Conservation (phyloP, 2,329 filamentous ascomycete genomes). For the Hypoxylon sp. region DNA sequence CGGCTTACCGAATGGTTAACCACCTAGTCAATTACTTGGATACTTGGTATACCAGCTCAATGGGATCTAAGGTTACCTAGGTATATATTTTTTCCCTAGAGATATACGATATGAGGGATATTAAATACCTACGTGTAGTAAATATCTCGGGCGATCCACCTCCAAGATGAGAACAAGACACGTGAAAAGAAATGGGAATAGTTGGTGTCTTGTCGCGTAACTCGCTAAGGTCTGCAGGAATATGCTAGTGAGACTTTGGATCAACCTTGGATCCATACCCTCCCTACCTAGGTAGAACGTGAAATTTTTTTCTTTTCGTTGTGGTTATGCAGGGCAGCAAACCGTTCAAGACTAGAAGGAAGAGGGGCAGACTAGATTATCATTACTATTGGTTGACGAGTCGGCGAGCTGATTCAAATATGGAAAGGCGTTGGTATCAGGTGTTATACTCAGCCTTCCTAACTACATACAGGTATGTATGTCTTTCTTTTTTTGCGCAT, state of each 20-base stretch:
- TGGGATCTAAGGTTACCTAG: not conserved
- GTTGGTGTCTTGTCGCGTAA: constrained; percentile 25
- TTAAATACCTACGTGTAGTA: not conserved
- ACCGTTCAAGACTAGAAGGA: constrained; percentile 37
- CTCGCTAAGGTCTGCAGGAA: constrained; percentile 41
- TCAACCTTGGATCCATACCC: constrained; percentile 34
- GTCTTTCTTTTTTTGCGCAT: constrained; percentile 1
- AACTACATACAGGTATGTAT: too few species aligned
- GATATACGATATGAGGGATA: not conserved
- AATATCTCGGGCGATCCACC: not conserved
- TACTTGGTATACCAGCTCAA: constrained; percentile 9
- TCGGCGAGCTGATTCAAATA: constrained; percentile 25
- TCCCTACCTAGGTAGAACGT: constrained; percentile 26
- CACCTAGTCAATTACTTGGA: not conserved
- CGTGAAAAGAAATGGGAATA: constrained; percentile 26
- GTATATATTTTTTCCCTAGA: too few species aligned
- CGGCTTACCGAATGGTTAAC: not conserved
- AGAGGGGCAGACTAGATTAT: constrained; percentile 24
- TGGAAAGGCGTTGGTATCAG: constrained; percentile 19
- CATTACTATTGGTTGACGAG: constrained; percentile 33
- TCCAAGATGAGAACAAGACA: constrained; percentile 19
- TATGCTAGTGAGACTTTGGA: constrained; percentile 41
- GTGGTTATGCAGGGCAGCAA: constrained; percentile 43
- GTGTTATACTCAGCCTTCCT: not conserved
- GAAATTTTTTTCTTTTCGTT: constrained; percentile 35